Evolutionary conservation across 1,284 basidiomycete genomes (phyloP).

Genomic region (Naganishia sp.): DNA sequence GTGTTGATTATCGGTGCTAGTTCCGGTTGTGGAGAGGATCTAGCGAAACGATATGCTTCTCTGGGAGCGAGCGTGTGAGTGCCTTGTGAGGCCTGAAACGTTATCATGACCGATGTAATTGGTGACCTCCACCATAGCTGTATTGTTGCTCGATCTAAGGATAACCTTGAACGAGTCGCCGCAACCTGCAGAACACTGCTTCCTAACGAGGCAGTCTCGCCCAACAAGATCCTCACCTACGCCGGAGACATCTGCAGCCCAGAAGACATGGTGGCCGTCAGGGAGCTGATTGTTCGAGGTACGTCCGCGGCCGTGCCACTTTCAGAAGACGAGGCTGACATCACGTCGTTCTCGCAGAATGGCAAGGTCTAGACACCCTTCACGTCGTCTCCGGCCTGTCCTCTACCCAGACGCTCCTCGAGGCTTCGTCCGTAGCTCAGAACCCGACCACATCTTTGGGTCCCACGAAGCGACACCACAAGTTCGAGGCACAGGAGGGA

Average conservation of each 20-base stretch:
- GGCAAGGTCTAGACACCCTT: slow-evolving; percentile 80
- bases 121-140: slow-evolving; percentile 52
- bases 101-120: background rate
- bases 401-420: slow-evolving; percentile 72
- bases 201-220: slow-evolving; percentile 36
- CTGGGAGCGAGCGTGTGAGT: slow-evolving; percentile 67
- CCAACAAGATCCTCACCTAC: slow-evolving; percentile 49
- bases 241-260: slow-evolving; percentile 67
- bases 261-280: slow-evolving; percentile 68
- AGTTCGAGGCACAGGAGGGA: slow-evolving; percentile 9
- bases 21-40: slow-evolving; percentile 74
- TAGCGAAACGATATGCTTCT: slow-evolving; percentile 70
- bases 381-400: slow-evolving; percentile 84
- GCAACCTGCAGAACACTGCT: slow-evolving; percentile 34
- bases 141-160: slow-evolving; percentile 69
- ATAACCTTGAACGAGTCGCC: slow-evolving; percentile 62
- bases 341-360: slow-evolving; percentile 57
- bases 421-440: slow-evolving; percentile 2
- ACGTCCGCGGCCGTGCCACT: slow-evolving; percentile 37
- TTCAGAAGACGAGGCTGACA: background rate
- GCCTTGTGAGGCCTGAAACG: too few relatives aligned
- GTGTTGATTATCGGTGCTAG: slow-evolving; percentile 79
- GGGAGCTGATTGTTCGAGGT: slow-evolving; percentile 64
- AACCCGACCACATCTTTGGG: background rate
- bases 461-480: slow-evolving; percentile 7